These are phyloP conservation scores for Pseudoscleropodium purum DNA, from an alignment of 225 moss, liverwort and hornwort genomes.

Conservation along the genomic window DNA sequence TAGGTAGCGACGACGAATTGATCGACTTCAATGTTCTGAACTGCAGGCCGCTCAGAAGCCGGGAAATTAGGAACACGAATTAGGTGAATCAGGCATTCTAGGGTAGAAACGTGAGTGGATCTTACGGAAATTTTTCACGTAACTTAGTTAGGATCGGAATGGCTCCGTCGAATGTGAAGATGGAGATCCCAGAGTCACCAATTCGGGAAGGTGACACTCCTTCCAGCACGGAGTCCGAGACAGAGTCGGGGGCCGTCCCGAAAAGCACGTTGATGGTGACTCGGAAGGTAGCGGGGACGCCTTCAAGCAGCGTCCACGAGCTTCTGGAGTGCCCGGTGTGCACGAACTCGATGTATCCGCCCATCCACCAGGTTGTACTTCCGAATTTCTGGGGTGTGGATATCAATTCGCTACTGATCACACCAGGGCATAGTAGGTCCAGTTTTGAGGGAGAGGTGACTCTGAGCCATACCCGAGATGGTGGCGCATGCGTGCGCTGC, in stretches of 20 bases:
- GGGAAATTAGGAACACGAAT: neutral
- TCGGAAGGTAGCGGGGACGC: conserved; percentile 71
- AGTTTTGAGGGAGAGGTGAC: neutral
- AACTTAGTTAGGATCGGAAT: conserved; percentile 4
- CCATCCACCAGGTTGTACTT: conserved; percentile 91
- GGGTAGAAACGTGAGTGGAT: neutral
- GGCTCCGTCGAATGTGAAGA: conserved; percentile 59
- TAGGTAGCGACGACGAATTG: neutral
- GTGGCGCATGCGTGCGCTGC: neutral
- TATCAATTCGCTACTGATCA: neutral
- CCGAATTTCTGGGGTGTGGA: neutral
- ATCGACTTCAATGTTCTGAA: neutral
- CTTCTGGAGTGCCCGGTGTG: conserved; percentile 98
- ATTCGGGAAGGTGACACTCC: conserved; percentile 92
- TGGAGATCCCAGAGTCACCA: conserved; percentile 88
- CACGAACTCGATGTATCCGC: conserved; percentile 99
- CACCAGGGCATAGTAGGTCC: neutral
- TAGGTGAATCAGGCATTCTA: neutral
- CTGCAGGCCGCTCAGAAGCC: neutral
- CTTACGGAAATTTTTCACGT: neutral
- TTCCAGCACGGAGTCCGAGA: conserved; percentile 74
- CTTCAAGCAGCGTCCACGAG: conserved; percentile 96
- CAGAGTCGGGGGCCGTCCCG: conserved; percentile 65
- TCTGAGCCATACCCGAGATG: neutral
- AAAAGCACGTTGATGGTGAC: conserved; percentile 61